A percentile compares a stretch with the other conserved stretches of the same genome.
Evolutionary conservation across 2,329 filamentous ascomycete genomes (phyloP).

Genomic region (Alternaria panax): DNA sequence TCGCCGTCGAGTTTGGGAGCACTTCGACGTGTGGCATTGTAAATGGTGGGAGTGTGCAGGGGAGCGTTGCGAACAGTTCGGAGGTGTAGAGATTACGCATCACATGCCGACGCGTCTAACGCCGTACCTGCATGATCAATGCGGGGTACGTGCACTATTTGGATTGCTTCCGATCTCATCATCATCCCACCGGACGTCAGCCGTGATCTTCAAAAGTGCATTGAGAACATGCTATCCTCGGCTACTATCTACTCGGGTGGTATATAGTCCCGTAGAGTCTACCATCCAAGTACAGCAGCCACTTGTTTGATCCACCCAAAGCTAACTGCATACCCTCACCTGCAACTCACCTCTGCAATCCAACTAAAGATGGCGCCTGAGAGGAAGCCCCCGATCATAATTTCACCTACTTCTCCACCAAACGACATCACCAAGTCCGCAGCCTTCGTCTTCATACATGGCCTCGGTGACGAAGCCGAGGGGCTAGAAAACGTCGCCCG

Average conservation of each 20-base stretch:
- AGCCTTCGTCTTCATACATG: constrained; percentile 58
- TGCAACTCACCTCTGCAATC: background rate
- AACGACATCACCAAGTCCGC: constrained; percentile 49
- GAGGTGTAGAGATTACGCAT: constrained; percentile 17
- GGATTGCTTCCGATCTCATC: background rate
- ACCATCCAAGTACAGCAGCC: background rate
- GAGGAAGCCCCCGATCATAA: constrained; percentile 46
- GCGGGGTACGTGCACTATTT: constrained; percentile 19
- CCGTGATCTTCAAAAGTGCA: background rate
- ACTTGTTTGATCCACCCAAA: background rate
- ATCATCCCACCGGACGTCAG: background rate
- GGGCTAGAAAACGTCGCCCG: constrained; percentile 55
- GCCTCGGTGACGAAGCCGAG: constrained; percentile 56
- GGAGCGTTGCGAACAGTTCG: constrained; percentile 12
- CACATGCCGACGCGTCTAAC: constrained; percentile 21
- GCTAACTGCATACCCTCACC: background rate
- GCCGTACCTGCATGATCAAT: constrained; percentile 15
- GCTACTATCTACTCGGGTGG: background rate
- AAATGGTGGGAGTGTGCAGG: constrained; percentile 8
- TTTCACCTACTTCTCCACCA: constrained; percentile 45
- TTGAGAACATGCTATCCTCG: background rate
- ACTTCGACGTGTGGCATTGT: constrained; percentile 79
- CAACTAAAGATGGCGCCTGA: constrained; percentile 3
- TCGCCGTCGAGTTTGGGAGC: constrained; percentile 72
- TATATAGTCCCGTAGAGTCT: background rate